Evolutionary conservation across 1,139 yeast species (phyloP).

Genomic region (Nakaseomyces delphensis): DNA sequence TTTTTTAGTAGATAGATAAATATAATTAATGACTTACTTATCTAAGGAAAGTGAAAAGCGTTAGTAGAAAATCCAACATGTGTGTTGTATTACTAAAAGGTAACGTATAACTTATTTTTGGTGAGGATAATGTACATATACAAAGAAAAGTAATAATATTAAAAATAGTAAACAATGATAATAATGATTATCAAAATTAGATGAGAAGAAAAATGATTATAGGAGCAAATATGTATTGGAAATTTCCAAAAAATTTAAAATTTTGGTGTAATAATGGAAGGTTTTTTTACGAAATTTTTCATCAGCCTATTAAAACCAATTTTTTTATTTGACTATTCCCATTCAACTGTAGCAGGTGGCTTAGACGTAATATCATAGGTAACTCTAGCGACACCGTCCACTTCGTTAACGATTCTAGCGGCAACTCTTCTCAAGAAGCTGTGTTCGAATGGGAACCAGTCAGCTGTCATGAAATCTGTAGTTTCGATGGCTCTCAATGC

Average conservation of each 20-base stretch:
- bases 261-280: background rate
- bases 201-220: background rate
- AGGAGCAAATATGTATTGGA: background rate
- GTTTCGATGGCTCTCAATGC: conserved; percentile 98
- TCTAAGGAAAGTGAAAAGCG: background rate
- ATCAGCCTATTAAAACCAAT: too few relatives aligned
- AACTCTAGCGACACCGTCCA: conserved; percentile 97
- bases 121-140: conserved; percentile 4
- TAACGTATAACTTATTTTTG: conserved; percentile 1
- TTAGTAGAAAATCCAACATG: background rate
- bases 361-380: conserved; percentile 97
- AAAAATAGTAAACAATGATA: conserved; percentile 2
- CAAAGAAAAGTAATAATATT: conserved; percentile 4
- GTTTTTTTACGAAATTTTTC: background rate
- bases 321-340: conserved; percentile 51
- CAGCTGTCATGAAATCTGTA: conserved; percentile 98
- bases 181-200: background rate
- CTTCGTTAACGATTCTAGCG: conserved; percentile 95
- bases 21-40: background rate
- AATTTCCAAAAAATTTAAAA: background rate
- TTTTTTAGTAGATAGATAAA: background rate
- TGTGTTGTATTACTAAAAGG: background rate
- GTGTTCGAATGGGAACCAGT: conserved; percentile 94
- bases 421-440: conserved; percentile 87
- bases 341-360: conserved; percentile 99